Conservation (phyloP, 1,284 basidiomycete species). For the Pisolithus thermaeus region DNA sequence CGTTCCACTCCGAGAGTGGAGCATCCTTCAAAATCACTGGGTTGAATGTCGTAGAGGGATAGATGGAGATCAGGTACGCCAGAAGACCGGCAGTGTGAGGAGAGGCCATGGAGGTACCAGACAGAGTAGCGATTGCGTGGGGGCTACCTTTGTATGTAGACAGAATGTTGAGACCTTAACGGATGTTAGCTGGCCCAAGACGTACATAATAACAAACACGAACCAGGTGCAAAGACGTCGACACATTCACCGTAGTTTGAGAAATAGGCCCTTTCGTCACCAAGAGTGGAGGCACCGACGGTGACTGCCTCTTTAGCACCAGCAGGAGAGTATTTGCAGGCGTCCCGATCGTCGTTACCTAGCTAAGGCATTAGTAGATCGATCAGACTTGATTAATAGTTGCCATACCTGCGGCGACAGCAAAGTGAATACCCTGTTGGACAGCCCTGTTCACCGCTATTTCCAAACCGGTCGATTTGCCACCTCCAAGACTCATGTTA, state of each 20-base stretch:
- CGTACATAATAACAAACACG: conserved; percentile 1
- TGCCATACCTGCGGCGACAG: conserved; percentile 84
- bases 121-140: conserved; percentile 62
- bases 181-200: conserved; percentile 3
- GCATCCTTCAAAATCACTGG: conserved; percentile 35
- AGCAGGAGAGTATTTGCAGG: conserved; percentile 82
- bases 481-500: conserved; percentile 97
- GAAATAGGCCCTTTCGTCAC: conserved; percentile 86
- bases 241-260: conserved; percentile 77
- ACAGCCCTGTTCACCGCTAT: conserved; percentile 85
- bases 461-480: conserved; percentile 87
- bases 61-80: conserved; percentile 81
- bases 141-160: conserved; percentile 68
- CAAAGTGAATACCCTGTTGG: conserved; percentile 84
- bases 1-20: conserved; percentile 12
- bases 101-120: conserved; percentile 69
- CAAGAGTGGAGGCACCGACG: conserved; percentile 79
- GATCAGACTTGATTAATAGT: neutral
- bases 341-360: conserved; percentile 66
- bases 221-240: conserved; percentile 78
- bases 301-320: conserved; percentile 73
- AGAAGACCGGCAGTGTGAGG: conserved; percentile 69
- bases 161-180: conserved; percentile 64
- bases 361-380: conserved; percentile 2
- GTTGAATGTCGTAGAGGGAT: conserved; percentile 59